A percentile compares a stretch with the other conserved stretches of the same genome.
These are phyloP conservation scores for Thecaphora thlaspeos DNA, from an alignment of 1,284 basidiomycete genomes.

Conservation along the genomic window DNA sequence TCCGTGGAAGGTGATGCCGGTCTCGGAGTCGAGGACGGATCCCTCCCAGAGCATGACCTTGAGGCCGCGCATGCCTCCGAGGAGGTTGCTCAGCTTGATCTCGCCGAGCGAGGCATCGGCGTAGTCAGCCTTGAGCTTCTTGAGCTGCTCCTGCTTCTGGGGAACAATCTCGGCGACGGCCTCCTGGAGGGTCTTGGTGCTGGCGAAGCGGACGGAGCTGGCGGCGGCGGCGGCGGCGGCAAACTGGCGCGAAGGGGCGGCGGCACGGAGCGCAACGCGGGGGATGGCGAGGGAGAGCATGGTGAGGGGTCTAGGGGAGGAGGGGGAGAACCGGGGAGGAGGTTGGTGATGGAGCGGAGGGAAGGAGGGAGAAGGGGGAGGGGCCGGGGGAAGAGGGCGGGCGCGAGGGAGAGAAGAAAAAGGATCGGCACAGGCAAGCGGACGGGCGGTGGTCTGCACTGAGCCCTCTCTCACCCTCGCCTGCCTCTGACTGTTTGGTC, in stretches of 20 bases:
- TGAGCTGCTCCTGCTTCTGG: slow-evolving; percentile 56
- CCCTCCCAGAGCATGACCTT: slow-evolving; percentile 59
- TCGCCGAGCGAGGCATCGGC: slow-evolving; percentile 51
- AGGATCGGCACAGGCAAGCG: no score
- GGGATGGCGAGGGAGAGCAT: slow-evolving; percentile 55
- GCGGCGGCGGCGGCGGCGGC: slow-evolving; percentile 43
- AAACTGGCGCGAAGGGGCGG: slow-evolving; percentile 50
- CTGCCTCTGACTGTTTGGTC: no score
- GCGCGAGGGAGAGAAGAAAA: no score
- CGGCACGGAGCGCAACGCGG: slow-evolving; percentile 49
- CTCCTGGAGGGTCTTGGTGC: slow-evolving; percentile 54
- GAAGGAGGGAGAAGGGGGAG: background rate
- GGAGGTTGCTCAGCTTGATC: slow-evolving; percentile 53
- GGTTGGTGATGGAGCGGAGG: slow-evolving; percentile 14
- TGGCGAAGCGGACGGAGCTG: slow-evolving; percentile 47
- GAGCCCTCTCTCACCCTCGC: no score
- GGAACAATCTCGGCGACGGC: slow-evolving; percentile 56
- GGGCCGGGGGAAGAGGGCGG: no score
- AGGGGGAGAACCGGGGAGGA: slow-evolving; percentile 9
- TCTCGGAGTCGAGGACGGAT: slow-evolving; percentile 56
- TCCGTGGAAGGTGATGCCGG: slow-evolving; percentile 58
- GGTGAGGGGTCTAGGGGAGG: slow-evolving; percentile 2
- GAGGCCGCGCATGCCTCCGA: slow-evolving; percentile 57
- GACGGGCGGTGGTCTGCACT: no score
- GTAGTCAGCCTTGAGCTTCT: slow-evolving; percentile 54